Evolutionary conservation across 2,329 filamentous ascomycete genomes (phyloP).

Genomic region (Xylaria sp.): DNA sequence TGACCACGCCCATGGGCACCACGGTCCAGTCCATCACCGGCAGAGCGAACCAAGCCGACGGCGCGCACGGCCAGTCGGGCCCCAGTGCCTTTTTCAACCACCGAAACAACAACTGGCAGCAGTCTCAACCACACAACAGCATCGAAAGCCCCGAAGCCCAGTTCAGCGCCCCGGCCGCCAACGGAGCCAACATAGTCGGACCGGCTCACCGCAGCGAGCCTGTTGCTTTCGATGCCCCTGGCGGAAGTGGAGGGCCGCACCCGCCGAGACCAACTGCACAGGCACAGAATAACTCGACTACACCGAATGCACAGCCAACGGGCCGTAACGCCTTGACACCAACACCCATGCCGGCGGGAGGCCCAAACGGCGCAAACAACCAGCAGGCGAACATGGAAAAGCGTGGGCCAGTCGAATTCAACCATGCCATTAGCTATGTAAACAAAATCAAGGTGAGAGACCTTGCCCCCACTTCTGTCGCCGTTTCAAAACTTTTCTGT

Average conservation of each 20-base stretch:
- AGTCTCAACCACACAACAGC: constrained; percentile 65
- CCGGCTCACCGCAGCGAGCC: constrained; percentile 52
- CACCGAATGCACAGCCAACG: constrained; percentile 57
- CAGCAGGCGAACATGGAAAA: constrained; percentile 78
- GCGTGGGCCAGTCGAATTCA: constrained; percentile 95
- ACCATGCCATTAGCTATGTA: constrained; percentile 98
- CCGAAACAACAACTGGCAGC: constrained; percentile 65
- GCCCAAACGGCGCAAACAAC: constrained; percentile 69
- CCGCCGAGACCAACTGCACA: constrained; percentile 51
- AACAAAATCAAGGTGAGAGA: constrained; percentile 95
- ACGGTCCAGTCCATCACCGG: constrained; percentile 87
- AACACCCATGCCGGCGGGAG: constrained; percentile 68
- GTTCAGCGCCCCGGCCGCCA: constrained; percentile 69
- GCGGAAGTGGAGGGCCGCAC: constrained; percentile 44
- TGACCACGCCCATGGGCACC: constrained; percentile 97
- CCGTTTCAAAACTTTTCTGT: constrained; percentile 36
- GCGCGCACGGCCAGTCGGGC: constrained; percentile 52
- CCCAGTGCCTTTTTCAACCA: constrained; percentile 60
- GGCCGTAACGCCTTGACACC: constrained; percentile 67
- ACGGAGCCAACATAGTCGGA: constrained; percentile 60
- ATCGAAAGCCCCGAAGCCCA: constrained; percentile 71
- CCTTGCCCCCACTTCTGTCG: constrained; percentile 39
- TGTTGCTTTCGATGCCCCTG: constrained; percentile 49
- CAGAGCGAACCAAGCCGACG: constrained; percentile 60
- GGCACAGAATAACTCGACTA: constrained; percentile 51